Base-by-base conservation (phyloP, 352 stramenopile genomes). In the Globisporangium splendens region DNA sequence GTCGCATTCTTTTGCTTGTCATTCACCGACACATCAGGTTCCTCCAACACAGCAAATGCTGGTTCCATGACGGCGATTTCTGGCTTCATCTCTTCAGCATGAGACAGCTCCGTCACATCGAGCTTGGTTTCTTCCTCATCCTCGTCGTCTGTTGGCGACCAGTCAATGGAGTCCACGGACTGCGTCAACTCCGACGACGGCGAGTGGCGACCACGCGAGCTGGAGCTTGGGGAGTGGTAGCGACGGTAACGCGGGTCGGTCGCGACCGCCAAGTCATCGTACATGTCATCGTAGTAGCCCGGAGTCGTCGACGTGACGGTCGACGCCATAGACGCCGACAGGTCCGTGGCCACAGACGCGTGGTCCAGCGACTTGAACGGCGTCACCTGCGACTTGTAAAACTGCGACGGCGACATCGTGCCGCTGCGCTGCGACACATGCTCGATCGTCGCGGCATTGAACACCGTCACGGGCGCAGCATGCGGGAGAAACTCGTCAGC, bases 311-410 rank as follows among this genome's bases (percentile, higher is more conserved):
- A 88, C 12, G 77, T 70, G 56, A 80, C 68, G 5, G 81, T 91
- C 20, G 81, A 91, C n/a, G 73, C 71, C 63, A 86, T 86, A 18
- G 81, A 91, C 24, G 77, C 76, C 38, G 70, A 78, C 22, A 91
- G 58, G 46, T 91, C 81, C 38, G 38, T 43, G 11, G 38, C 38
- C 41, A 86, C 69, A 21, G 46, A 61, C 22, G 68, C 62, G 33
- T 54, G 64, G 22, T 73, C 51, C 24, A 71, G 24, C 33, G 65
- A 70, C 58, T 79, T 79, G 49, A 72, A 76, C 14, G 67, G 66
- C 33, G 68, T 66, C 48, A 50, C 55, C 41, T 35, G 4, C n/a
- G 13, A 24, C 47, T 62, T 62, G 38, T 44, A 56, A 18, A 56
- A 44, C 46, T 41, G 21, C 56, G 54, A 49, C 0, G 56, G 47